Evolutionary conservation across 805 yeast genomes (phyloP), one percentile per base, ranked within the genome.

Genomic region (Myxozyma nipponensis): DNA sequence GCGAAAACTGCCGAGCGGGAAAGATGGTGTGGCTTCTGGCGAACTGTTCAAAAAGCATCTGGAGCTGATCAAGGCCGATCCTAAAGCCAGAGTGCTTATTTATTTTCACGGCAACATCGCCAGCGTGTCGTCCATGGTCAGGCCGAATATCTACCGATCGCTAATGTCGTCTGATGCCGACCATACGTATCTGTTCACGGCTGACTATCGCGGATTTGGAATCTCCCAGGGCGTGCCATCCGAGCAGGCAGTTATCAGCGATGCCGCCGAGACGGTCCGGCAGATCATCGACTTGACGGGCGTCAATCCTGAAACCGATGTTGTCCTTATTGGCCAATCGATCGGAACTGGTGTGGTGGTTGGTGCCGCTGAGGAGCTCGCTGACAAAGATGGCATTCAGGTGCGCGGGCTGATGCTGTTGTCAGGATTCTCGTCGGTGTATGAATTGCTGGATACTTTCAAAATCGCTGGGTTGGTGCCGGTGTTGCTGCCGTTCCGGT

Each of bases 121-220:
- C n/a, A 37, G 51, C 18, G 39, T 52, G 3, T 25, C 50, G 17
- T 36, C 54, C 13, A 28, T 39, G 35, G 44, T 42, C 22, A 25
- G 57, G 32, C 57, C 57, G 3, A 50, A 52, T 25, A 28, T 52
- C 6, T 52, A 49, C 36, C 44, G 57, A 6, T 19, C 51, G 9
- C 44, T 52, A 3, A 47, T 49, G 19, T 28, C 54, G 5, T 45
- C 57, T 15, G 49, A 52, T 6, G 43, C 50, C 7, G 41, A 43
- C 18, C 57, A 52, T 34, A 52, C 57, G 6, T 53, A 54, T 30
- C 25, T 54, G 10, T 51, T 54, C 18, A 34, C 42, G 15, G 46
- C 51, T 30, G 58, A 54, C 39, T 54, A 54, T 39, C 44, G 58
- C 13, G 58, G 58, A 13, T 54, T 44, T 37, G 58, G 58, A 15